A percentile compares a stretch with the other conserved stretches of the same genome.
Evolutionary conservation across 176 grass and related monocot species (phyloP).

Genomic region (barley (Hordeum vulgare)): DNA sequence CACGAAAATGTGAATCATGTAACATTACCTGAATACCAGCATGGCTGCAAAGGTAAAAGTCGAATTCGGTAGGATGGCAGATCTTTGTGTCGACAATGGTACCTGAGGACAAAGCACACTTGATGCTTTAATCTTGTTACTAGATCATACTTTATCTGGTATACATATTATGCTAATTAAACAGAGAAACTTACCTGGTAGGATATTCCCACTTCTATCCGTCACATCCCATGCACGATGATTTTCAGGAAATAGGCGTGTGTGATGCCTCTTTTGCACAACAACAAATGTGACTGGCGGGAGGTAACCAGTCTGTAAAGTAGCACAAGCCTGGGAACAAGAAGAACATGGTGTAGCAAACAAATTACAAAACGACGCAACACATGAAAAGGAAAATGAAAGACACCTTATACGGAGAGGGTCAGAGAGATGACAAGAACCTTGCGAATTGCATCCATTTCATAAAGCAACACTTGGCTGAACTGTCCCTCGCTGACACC

Average conservation of each 20-base stretch:
- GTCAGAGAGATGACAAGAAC: constrained; percentile 17
- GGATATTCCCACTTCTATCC: constrained; percentile 75
- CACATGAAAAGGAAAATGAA: background rate
- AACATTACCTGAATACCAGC: constrained; percentile 68
- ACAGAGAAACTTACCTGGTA: constrained; percentile 42
- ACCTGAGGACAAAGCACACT: constrained; percentile 18
- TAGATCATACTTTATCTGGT: background rate
- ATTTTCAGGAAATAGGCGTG: constrained; percentile 69
- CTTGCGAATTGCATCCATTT: constrained; percentile 80
- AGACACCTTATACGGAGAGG: background rate
- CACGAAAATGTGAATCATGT: background rate
- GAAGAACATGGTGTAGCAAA: background rate
- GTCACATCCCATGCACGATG: constrained; percentile 26
- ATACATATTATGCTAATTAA: background rate
- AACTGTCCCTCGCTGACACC: constrained; percentile 91
- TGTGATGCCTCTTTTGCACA: constrained; percentile 93
- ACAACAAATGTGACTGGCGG: constrained; percentile 72
- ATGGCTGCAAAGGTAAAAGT: constrained; percentile 96
- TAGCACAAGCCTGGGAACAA: constrained; percentile 58
- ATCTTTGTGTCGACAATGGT: constrained; percentile 76
- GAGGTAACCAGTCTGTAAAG: constrained; percentile 44
- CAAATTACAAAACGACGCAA: too few species aligned
- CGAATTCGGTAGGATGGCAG: constrained; percentile 81
- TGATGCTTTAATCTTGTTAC: background rate
- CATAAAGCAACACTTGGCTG: constrained; percentile 62